phyloP scores from a whole-genome alignment of 1,284 basidiomycete species.

The Microbotryum violaceum region DNA sequence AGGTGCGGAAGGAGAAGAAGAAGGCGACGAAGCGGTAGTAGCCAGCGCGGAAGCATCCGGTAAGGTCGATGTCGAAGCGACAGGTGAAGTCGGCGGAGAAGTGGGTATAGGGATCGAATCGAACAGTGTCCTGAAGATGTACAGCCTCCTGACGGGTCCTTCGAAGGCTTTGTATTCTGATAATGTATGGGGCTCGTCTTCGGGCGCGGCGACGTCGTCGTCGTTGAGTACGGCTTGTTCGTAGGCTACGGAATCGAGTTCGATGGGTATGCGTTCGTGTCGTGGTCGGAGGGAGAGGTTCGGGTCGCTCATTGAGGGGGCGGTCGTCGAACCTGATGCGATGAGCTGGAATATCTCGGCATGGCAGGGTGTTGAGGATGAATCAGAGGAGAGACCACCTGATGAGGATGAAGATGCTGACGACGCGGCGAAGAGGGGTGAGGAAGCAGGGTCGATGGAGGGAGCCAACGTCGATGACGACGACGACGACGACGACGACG shows the following conservation, averaged over 20 bases:
- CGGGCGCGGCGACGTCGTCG: not conserved
- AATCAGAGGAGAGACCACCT: too few species aligned
- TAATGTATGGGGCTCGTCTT: conserved; percentile 31
- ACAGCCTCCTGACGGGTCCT: conserved; percentile 37
- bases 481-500: too few species aligned
- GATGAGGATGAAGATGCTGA: too few species aligned
- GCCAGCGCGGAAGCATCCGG: too few species aligned
- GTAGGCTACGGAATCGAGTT: not conserved
- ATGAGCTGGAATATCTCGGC: conserved; percentile 7
- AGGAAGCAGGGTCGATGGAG: too few species aligned
- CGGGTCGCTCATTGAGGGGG: conserved; percentile 7
- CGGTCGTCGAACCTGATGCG: not conserved
- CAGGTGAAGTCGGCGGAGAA: too few species aligned
- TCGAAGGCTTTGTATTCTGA: conserved; percentile 41
- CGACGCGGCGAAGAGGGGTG: too few species aligned
- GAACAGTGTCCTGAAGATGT: conserved; percentile 42
- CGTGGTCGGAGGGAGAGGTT: conserved; percentile 12
- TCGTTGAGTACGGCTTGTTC: too few species aligned
- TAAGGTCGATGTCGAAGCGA: too few species aligned
- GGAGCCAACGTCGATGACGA: too few species aligned
- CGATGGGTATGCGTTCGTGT: not conserved
- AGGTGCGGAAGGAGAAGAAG: not conserved
- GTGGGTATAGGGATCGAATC: conserved; percentile 36
- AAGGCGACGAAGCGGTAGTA: not conserved
- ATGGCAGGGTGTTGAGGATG: not conserved